These are phyloP conservation scores for Stentor roeselii DNA, from an alignment of 73 alveolate genomes.

Conservation along the genomic window DNA sequence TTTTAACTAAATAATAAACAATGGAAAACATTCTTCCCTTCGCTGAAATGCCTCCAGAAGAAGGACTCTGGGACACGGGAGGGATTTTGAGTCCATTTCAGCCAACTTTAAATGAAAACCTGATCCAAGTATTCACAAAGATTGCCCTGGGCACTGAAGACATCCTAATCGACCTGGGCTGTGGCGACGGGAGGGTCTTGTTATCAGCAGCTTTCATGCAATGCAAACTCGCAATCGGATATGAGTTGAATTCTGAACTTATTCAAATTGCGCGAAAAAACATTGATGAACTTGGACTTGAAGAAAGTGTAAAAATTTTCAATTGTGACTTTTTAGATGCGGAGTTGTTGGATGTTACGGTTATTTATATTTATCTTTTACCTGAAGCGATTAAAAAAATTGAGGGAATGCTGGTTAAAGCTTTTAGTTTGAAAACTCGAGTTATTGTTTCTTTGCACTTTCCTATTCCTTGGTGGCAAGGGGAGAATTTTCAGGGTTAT, in stretches of 20 bases:
- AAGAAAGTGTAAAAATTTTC: not conserved
- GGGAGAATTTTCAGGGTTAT: not conserved
- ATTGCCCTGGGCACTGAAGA: not conserved
- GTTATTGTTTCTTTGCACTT: not conserved
- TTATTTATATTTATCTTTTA: slow-evolving; percentile 1
- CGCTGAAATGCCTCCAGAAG: slow-evolving; percentile 24
- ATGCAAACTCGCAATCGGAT: not conserved
- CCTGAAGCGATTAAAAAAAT: slow-evolving; percentile 17
- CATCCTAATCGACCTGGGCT: not conserved
- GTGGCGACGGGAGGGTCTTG: slow-evolving; percentile 17
- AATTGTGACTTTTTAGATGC: not conserved
- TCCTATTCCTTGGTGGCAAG: slow-evolving; percentile 2
- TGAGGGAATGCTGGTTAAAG: not conserved
- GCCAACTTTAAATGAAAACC: slow-evolving; percentile 19
- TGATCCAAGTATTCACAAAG: not conserved
- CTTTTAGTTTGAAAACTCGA: not conserved
- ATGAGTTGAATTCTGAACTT: not conserved
- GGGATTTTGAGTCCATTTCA: not conserved
- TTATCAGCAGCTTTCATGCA: not conserved
- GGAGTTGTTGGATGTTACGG: not conserved
- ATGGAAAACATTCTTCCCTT: slow-evolving; percentile 3
- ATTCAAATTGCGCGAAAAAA: not conserved
- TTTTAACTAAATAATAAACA: no score
- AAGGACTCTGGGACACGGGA: slow-evolving; percentile 24
- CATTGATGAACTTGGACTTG: not conserved